Base-by-base conservation (phyloP, 305 asterid species). In the Fraxinus albicans region DNA sequence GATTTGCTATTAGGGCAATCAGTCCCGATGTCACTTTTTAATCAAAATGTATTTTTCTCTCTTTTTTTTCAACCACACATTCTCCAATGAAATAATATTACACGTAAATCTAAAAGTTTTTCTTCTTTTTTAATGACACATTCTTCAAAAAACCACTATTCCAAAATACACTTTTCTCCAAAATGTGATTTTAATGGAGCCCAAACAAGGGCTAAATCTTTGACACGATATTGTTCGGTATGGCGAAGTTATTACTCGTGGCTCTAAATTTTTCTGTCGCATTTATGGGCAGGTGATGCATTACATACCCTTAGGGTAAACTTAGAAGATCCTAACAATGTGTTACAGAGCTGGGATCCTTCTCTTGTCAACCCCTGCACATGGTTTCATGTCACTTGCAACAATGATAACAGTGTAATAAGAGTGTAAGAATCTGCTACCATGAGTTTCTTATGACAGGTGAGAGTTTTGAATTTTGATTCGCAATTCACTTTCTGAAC, bases 321-420 rank as follows among this genome's bases (percentile, higher is more conserved):
- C 90, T 89, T 96, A 82, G 87, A 86, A 29, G 99, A 96, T 89
- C 99, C 98, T 35, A 92, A 93, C 92, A 96, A 92, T 84, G 99
- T 94, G 76, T 82, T 96, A 50, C 98, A 94, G 82, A 96, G 99
- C 90, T 96, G 99, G 99, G 99, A 96, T 83, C 98, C 99, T 17
- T 93, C 99, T 63, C 98, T 96, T 80, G 99, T 96, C 88, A 96
- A 96, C 85, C 99, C 99, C 27, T 96, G 99, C 87, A 94, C 99
- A 81, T 95, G 99, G 99, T 95, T 95, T 83, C 99, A 95, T 83
- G 99, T 95, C 79, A 95, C 99, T 77, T 96, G 99, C 92, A 93
- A 96, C 91, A 94, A 93, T 44, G 99, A 94, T 78, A 96, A 96
- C 91, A 94, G 98, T 82, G 99, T 96, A 38, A 94, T 96, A 82